Base-by-base conservation (phyloP, 306 rosid species). In the Cicer judaicum region DNA sequence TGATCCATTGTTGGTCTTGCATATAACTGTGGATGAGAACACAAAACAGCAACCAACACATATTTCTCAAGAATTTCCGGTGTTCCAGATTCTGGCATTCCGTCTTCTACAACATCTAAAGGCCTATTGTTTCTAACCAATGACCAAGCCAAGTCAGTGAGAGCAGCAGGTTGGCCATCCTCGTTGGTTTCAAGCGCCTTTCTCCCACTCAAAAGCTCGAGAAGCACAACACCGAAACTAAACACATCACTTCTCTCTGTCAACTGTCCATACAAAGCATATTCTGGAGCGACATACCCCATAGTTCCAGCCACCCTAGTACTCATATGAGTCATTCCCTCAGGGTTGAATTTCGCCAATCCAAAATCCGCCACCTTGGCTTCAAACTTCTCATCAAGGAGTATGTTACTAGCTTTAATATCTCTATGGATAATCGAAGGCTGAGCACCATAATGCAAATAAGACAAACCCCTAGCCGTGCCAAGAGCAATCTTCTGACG, bases 1-100 rank as follows among this genome's bases (percentile, higher is more conserved):
- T 90, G 97, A 76, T 94, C 99, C 99, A 94, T 94, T 11, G 99
- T 85, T 47, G 99, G 99, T 87, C 99, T 88, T 2, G 97, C 99
- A 70, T 92, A 81, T 66, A 92, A 53, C 84, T 91, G 97, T 2
- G 99, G 99, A 81, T 92, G 99, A 61, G 99, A 92, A 73, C 99
- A 94, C 13, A 92, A 83, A 7, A 94, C 89, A 38, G 96, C 93
- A 78, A 94, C 80, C 73, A 94, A 68, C 47, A 94, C 93, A 72
- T 88, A 89, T 85, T 89, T 94, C 86, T 94, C 99, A 14, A 94
- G 78, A 56, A 83, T 92, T 38, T 92, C 83, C 0, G 90, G 88
- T 0, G 80, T 16, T 72, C 89, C 97, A 38, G 83, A 43, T 18
- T 87, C 96, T 0, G 96, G 96, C 85, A 94, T 75, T 1, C 82